These are phyloP conservation scores for Rhizopogon vulgaris DNA, from an alignment of 768 basidiomycete genomes.

Conservation along the genomic window DNA sequence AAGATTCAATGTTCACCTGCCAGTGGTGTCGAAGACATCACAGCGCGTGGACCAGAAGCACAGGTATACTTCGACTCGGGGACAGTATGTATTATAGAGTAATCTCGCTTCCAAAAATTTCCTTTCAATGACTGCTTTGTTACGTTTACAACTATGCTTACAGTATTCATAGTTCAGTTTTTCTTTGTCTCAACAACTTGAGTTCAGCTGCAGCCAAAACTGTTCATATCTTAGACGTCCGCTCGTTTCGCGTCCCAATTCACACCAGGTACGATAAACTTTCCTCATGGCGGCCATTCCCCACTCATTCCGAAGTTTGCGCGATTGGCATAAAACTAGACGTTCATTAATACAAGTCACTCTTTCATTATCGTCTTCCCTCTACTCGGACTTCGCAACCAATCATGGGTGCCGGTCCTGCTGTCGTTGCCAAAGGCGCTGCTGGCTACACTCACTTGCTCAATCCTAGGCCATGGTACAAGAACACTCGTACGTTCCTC, in stretches of 20 bases:
- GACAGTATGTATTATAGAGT: neutral
- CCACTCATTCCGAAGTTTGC: neutral
- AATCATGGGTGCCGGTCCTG: conserved; percentile 54
- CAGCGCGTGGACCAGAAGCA: neutral
- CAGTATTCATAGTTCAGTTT: conserved; percentile 4
- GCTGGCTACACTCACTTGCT: conserved; percentile 46
- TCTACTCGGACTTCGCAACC: conserved; percentile 3
- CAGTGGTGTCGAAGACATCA: neutral
- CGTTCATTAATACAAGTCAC: neutral
- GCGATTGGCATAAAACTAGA: neutral
- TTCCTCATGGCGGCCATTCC: neutral
- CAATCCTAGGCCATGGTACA: conserved; percentile 65
- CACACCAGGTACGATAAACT: conserved; percentile 1
- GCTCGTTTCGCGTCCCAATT: conserved; percentile 1
- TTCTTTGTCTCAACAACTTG: neutral
- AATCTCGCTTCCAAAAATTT: conserved; percentile 1
- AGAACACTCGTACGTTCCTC: conserved; percentile 47
- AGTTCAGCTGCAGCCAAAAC: neutral
- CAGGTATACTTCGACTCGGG: neutral
- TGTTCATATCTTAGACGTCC: neutral
- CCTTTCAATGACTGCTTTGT: neutral
- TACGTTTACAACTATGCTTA: neutral
- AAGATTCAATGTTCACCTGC: no score
- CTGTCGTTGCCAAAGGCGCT: conserved; percentile 22
- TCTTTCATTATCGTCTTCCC: neutral